Evolutionary conservation across 2,329 filamentous ascomycete genomes (phyloP), one percentile per base, ranked within the genome.

Genomic region (Aureobasidium sp.): DNA sequence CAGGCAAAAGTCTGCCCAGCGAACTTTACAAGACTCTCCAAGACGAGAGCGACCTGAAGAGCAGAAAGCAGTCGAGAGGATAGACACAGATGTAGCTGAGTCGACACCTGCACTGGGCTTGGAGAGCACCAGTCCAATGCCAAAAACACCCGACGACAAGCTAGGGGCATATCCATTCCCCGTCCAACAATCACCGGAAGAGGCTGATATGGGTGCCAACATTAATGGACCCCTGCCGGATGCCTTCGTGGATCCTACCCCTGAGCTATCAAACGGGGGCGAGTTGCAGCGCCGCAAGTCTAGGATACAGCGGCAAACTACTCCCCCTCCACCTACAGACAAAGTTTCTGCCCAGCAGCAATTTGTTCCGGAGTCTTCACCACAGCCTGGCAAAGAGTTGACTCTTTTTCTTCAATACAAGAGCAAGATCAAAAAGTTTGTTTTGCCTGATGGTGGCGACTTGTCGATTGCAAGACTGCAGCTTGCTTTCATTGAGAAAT

Each of bases 401-500:
- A 97, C 91, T 0, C 74, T 98, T 34, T 98, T 97, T 67, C 70
- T 97, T 57, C 91, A 97, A 70, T 96, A 97, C 73, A 95, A 94
- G 67, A 93, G 86, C 62, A 93, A 93, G 66, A 90, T 97, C 61
- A 97, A 96, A 71, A 97, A 97, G 68, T 94, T 94, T 66, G 83
- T 95, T 14, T 79, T 97, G 29, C 74, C 88, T 0, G 90, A 94
- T 66, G 91, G 91, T 1, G 83, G 84, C 27, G 89, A 91, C 57
- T 76, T 98, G 10, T 91, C 88, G 2, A 85, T 96, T 55, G 90
- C 90, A 1, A 81, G 90, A 21, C 71, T 98, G 55, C 91, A 98
- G 68, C 78, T 98, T 24, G 91, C 93, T 1, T 98, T 98, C 62
- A 98, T 98, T 61, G 93, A 98, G 61, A 98, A 96, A 67, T 98